Conservation (phyloP, 257 asterid species). For the Anisodus tanguticus region DNA sequence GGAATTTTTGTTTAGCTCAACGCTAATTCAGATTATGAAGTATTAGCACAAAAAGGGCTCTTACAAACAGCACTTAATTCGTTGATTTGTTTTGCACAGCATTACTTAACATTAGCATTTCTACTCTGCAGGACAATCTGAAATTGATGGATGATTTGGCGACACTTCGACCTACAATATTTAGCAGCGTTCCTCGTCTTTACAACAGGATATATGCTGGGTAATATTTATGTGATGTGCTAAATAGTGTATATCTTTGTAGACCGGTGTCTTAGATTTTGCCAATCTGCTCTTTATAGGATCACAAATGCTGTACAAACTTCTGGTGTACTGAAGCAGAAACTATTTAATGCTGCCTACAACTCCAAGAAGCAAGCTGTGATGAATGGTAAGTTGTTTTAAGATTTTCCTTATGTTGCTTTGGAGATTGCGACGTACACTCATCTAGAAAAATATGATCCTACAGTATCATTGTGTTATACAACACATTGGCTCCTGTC, state of each 20-base stretch:
- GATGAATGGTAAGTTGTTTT: constrained; percentile 64
- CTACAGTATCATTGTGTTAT: not conserved
- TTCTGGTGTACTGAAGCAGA: constrained; percentile 81
- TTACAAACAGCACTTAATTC: constrained; percentile 9
- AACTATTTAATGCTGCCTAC: constrained; percentile 88
- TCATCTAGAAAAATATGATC: not conserved
- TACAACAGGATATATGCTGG: constrained; percentile 96
- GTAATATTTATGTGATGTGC: constrained; percentile 46
- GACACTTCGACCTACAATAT: constrained; percentile 86
- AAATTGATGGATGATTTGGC: constrained; percentile 93
- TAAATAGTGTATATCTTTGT: constrained; percentile 25
- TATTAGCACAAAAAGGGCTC: not conserved
- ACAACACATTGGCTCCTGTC: constrained; percentile 2
- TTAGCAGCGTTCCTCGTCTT: constrained; percentile 98
- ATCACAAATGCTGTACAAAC: constrained; percentile 80
- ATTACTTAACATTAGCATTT: not conserved
- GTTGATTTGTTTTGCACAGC: constrained; percentile 16
- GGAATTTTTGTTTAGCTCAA: not conserved
- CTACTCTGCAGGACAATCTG: constrained; percentile 75
- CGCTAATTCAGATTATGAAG: constrained; percentile 1
- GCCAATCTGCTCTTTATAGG: constrained; percentile 45
- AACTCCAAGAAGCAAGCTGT: constrained; percentile 90
- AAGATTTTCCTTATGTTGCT: constrained; percentile 19
- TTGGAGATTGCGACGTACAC: not conserved
- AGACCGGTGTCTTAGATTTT: constrained; percentile 34